Base-by-base conservation (phyloP, 2,329 filamentous ascomycete species). In the Escovopsis weberi region DNA sequence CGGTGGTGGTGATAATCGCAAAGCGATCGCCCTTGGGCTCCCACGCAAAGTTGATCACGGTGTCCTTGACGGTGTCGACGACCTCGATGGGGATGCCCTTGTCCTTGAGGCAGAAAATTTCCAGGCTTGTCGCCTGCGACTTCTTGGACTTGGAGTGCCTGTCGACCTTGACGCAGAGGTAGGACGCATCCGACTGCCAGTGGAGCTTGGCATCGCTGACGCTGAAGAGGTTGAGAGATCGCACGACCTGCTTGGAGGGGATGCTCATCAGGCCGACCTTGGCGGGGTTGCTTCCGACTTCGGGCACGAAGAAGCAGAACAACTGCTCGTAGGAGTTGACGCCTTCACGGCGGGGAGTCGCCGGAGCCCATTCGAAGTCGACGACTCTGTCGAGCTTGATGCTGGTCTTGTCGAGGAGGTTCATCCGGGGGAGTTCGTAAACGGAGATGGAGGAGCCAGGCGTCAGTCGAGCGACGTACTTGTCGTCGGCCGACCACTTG, bases 81-180 rank as follows among this genome's bases (percentile, higher is more conserved):
- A 96, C 91, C 64, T 98, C 91, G 43, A 98, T 89, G 1, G 91
- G 91, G 2, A 98, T 91, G 52, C 91, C 89, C 76, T 98, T 98
- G 65, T 98, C 91, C 61, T 78, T 81, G 53, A 98, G 78, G 47
- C 91, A 85, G 82, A 98, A 98, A 59, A 98, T 96, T 63, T 98
- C 91, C 33, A 98, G 77, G 53, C 94, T 96, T 30, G 91, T 98
- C 47, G 88, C 89, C 55, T 94, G 78, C 3, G 87, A 94, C 68
- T 96, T 98, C 74, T 96, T 96, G 44, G 88, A 95, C 68, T 98
- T 98, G 62, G 87, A 94, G 72, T 98, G 91, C 51, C 91, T 78
- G 64, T 98, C 91, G 45, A 98, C 91, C 75, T 98, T 98, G 63
- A 96, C 89, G 59, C 91, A 96, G 47, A 98, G 79, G 60, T 95